Evolutionary conservation across 179 eudicot genomes (phyloP).

Genomic region (Sideroxylon spinosum): DNA sequence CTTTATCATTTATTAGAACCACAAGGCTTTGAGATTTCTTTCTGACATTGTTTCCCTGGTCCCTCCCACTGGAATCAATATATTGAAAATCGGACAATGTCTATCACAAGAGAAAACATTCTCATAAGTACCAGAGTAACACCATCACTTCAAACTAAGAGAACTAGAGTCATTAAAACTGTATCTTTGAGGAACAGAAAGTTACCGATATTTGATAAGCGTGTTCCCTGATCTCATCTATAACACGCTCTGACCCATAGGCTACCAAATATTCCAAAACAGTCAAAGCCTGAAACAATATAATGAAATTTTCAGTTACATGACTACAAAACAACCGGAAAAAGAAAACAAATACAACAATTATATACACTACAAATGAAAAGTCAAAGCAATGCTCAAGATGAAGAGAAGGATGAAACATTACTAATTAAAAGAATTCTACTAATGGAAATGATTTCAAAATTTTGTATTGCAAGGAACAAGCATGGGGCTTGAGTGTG

Average conservation of each 20-base stretch:
- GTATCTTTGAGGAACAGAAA: constrained; percentile 18
- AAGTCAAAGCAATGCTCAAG: background rate
- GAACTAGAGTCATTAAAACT: background rate
- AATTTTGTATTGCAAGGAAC: background rate
- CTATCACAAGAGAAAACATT: constrained; percentile 32
- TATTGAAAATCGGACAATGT: constrained; percentile 90
- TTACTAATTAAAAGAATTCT: background rate
- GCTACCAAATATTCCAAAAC: constrained; percentile 93
- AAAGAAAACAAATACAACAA: background rate
- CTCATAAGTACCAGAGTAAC: constrained; percentile 12
- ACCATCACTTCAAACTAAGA: background rate
- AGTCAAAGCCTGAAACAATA: constrained; percentile 68
- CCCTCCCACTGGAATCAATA: constrained; percentile 89
- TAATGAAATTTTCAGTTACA: constrained; percentile 10
- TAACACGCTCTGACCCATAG: constrained; percentile 90
- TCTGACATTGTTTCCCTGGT: constrained; percentile 91
- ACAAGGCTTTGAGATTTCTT: constrained; percentile 94
- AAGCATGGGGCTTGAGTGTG: background rate
- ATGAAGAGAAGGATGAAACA: background rate
- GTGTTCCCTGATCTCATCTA: constrained; percentile 93
- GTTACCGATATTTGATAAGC: constrained; percentile 87
- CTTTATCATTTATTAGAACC: constrained; percentile 86
- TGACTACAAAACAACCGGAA: background rate
- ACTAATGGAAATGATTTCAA: no score
- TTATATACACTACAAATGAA: background rate